Evolutionary conservation across 352 stramenopile species (phyloP).

Genomic region (Saprolegnia diclina): DNA sequence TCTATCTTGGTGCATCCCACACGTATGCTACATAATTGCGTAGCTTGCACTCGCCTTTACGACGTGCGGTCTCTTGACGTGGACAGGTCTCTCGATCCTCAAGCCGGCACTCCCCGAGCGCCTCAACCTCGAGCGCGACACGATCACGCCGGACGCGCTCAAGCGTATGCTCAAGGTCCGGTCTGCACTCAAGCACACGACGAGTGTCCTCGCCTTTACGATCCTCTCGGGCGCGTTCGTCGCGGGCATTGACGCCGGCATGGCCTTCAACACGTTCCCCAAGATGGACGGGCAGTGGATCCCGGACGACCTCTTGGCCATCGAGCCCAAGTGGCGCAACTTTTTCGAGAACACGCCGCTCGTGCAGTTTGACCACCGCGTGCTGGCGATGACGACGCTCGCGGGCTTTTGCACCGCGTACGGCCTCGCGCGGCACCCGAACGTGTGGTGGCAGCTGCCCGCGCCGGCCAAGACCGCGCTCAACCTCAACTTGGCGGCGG

Average conservation of each 20-base stretch:
- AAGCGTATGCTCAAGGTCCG: conserved; percentile 58
- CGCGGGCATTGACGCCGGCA: conserved; percentile 96
- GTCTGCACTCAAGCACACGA: conserved; percentile 53
- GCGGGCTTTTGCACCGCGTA: conserved; percentile 41
- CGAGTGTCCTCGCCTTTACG: conserved; percentile 68
- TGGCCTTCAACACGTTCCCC: conserved; percentile 98
- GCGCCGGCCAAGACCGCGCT: conserved; percentile 64
- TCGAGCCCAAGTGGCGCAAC: conserved; percentile 90
- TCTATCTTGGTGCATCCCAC: neutral
- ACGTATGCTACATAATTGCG: neutral
- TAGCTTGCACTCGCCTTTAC: conserved; percentile 94
- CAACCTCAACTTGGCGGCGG: conserved; percentile 70
- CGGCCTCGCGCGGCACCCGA: conserved; percentile 51
- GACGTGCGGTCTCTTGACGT: conserved; percentile 93
- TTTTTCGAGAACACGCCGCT: conserved; percentile 98
- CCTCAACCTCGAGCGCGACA: conserved; percentile 54
- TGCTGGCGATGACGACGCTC: conserved; percentile 91
- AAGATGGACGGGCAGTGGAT: conserved; percentile 95
- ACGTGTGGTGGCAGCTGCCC: conserved; percentile 85
- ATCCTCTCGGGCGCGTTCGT: conserved; percentile 93
- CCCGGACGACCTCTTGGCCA: conserved; percentile 88
- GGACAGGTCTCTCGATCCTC: conserved; percentile 91
- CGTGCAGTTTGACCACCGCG: conserved; percentile 97
- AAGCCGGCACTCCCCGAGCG: conserved; percentile 49
- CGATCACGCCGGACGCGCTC: conserved; percentile 72